Evolutionary conservation across 495 filamentous ascomycete species (phyloP).

Genomic region (Neurospora sp.): DNA sequence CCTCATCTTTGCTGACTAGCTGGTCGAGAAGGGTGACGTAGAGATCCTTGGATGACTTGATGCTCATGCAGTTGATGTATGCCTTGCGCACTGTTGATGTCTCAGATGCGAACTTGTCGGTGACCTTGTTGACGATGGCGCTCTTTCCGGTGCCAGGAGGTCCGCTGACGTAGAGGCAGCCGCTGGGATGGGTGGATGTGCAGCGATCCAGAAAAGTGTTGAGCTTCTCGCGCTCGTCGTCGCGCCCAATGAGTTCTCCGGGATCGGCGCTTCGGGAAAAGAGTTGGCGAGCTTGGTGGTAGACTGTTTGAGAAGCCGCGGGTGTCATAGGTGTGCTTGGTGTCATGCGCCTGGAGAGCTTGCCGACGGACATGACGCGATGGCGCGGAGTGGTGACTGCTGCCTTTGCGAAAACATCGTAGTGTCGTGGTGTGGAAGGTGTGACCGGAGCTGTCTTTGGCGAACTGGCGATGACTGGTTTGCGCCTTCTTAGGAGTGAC

Average conservation of each 20-base stretch:
- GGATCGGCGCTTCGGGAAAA: constrained; percentile 74
- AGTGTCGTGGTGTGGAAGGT: constrained; percentile 52
- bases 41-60: constrained; percentile 73
- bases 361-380: constrained; percentile 40
- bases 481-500: not conserved
- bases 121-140: constrained; percentile 77
- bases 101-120: constrained; percentile 43
- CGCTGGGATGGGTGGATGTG: constrained; percentile 49
- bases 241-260: constrained; percentile 69
- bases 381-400: constrained; percentile 34
- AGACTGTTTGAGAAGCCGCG: constrained; percentile 55
- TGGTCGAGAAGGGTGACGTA: constrained; percentile 61
- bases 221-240: constrained; percentile 66
- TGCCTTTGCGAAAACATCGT: constrained; percentile 38
- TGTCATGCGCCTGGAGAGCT: constrained; percentile 42
- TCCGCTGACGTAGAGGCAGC: constrained; percentile 92
- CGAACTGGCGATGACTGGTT: not conserved
- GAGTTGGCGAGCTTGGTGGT: constrained; percentile 76
- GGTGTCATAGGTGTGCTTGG: constrained; percentile 57
- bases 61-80: constrained; percentile 93
- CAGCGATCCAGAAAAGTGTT: constrained; percentile 57
- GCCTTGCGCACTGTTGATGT: constrained; percentile 47
- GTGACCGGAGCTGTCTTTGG: constrained; percentile 40
- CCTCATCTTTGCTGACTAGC: constrained; percentile 25
- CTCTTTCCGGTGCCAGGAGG: constrained; percentile 96